Base-by-base conservation (phyloP, 129 eudicot genomes). In the Lonicera japonica region DNA sequence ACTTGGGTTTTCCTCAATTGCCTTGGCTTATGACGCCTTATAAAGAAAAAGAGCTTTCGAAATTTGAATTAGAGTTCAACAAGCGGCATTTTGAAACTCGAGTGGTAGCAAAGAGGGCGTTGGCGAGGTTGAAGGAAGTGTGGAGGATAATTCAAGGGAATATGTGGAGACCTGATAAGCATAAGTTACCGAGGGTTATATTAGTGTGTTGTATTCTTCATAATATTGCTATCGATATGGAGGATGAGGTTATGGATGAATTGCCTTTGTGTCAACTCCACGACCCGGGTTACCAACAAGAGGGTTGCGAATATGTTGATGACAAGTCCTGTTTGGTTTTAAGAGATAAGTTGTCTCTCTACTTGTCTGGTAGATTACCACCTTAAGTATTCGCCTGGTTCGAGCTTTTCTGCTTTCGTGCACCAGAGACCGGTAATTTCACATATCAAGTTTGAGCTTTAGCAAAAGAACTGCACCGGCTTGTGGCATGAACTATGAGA, bases 81-180 rank as follows among this genome's bases (percentile, higher is more conserved):
- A 79, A 73, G 74, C 73, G 94, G 41, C 83, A 78, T 56, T 59
- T 60, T 24, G 97, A 82, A 25, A 90, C 97, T 15, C 76, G 79
- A 21, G 34, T 56, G 69, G 89, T 90, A 75, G 89, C 92, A 25
- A 73, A 78, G 36, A 68, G 73, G 68, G 92, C 97, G 1, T 68
- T 90, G 76, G 78, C 85, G 16, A 81, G 85, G 52, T 56, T 90
- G 74, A 90, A 86, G 75, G 89, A 86, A 22, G 79, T 50, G 3
- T 90, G 97, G 97, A 86, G 65, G 85, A 73, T 90, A 77, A 81
- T 90, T 58, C 78, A 80, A 9, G 95, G 87, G 23, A 81, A 69
- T 34, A 86, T 90, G 97, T 90, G 97, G 94, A 78, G 97, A 60
- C 97, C 97, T 1, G 95, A 90, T 67, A 86, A 85, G 83, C 75